Base-by-base conservation (phyloP, 495 filamentous ascomycete genomes). In the Penicillium riverlandense region DNA sequence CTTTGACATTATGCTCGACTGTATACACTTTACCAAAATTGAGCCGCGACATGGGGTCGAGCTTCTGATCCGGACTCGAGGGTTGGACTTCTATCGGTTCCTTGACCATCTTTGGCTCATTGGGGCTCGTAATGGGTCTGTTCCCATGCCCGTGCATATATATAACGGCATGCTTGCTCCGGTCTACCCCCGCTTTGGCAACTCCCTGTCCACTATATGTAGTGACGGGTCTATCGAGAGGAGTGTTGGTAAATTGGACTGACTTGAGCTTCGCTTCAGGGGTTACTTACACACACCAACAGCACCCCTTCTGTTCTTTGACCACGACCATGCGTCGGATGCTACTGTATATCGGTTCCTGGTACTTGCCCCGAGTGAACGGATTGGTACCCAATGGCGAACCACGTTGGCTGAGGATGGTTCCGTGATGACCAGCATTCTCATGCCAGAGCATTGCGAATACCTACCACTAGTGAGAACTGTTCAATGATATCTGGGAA, bases 21-120 rank as follows among this genome's bases (percentile, higher is more conserved):
- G 72, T 69, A 50, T 75, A 67, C 4, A 65, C 47, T 37, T 76
- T 76, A 11, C 59, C 66, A 39, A 69, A 75, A 37, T 75, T 74
- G 13, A 75, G 36, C 7, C 70, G 55, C 1, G 71, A 74, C 53
- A 62, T 61, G 0, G 34, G 6, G 37, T 75, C 61, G 3, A 75
- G 45, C 22, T 45, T 59, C 36, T 55, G 41, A 8, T 58, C 50
- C 8, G 42, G 43, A 14, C 22, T 48, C 1, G 38, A 45, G 2
- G 62, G 60, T 14, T 37, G 40, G 13, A 70, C 54, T 15, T 56
- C 57, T 4, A 70, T 11, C 11, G 66, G 57, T 11, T 52, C 43
- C 41, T 70, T 70, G 4, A 38, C 48, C 58, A 69, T 57, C 12
- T 14, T 35, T 3, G 55, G 49, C 46, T 69, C 64, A 10, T 34